Conservation (phyloP, 306 rosid species). For the Alnus glutinosa region DNA sequence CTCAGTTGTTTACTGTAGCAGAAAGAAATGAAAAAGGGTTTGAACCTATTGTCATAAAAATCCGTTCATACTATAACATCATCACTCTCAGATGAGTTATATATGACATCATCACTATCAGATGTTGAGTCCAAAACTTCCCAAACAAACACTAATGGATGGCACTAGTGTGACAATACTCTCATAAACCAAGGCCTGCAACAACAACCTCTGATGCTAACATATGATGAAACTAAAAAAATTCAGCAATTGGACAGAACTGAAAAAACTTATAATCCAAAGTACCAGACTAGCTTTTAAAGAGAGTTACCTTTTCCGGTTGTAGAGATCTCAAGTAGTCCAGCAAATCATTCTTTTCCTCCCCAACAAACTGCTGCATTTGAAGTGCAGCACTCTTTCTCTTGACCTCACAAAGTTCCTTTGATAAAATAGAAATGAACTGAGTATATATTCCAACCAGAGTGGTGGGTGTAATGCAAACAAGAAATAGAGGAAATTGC, state of each 20-base stretch:
- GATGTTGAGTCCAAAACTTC: neutral
- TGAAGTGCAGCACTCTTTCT: slow-evolving; percentile 92
- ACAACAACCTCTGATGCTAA: slow-evolving; percentile 11
- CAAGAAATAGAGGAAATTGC: slow-evolving; percentile 10
- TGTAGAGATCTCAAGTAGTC: slow-evolving; percentile 93
- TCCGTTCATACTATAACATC: neutral
- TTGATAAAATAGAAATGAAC: slow-evolving; percentile 27
- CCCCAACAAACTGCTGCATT: slow-evolving; percentile 96
- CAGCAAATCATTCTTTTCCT: slow-evolving; percentile 87
- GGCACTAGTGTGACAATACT: neutral
- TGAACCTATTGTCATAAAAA: neutral
- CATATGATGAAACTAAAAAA: neutral
- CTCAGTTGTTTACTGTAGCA: neutral
- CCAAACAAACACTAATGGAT: slow-evolving; percentile 22
- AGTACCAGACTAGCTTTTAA: neutral
- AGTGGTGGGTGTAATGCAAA: slow-evolving; percentile 11
- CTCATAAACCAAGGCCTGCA: slow-evolving; percentile 21
- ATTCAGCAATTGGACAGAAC: slow-evolving; percentile 8
- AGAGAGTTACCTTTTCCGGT: slow-evolving; percentile 74
- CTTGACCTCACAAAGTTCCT: slow-evolving; percentile 85
- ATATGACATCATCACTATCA: too few species aligned
- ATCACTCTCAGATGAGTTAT: too few species aligned
- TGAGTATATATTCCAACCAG: slow-evolving; percentile 10
- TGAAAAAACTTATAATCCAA: neutral
- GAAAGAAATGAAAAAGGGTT: neutral